Conservation (phyloP, 2,329 filamentous ascomycete genomes). For the Ophiocordyceps robertsii region DNA sequence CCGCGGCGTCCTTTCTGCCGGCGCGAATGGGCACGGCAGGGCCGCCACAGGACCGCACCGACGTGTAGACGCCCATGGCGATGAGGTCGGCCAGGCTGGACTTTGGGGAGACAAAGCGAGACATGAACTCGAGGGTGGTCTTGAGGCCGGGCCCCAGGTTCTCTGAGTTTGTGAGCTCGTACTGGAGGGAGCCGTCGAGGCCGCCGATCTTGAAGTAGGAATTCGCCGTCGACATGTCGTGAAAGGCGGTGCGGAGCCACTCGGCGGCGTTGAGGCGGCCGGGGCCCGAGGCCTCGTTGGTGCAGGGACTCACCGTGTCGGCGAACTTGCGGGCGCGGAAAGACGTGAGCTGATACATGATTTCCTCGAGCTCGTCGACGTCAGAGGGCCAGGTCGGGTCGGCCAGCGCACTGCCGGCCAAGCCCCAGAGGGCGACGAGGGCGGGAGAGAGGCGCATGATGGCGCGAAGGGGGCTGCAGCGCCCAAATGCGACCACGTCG, state of each 20-base stretch:
- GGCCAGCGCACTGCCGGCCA: slow-evolving; percentile 21
- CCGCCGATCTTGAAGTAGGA: slow-evolving; percentile 34
- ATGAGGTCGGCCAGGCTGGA: slow-evolving; percentile 44
- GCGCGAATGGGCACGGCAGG: slow-evolving; percentile 37
- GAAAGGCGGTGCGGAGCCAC: slow-evolving; percentile 48
- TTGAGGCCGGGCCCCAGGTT: slow-evolving; percentile 42
- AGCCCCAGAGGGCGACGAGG: slow-evolving; percentile 21
- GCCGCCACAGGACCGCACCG: slow-evolving; percentile 45
- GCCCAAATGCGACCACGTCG: neutral
- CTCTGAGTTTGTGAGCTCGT: slow-evolving; percentile 40
- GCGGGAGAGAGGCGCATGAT: slow-evolving; percentile 9
- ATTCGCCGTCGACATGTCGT: slow-evolving; percentile 46
- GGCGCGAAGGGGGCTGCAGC: neutral
- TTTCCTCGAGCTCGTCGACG: slow-evolving; percentile 49
- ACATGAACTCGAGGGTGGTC: slow-evolving; percentile 38
- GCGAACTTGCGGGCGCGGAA: slow-evolving; percentile 42
- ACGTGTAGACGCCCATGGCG: slow-evolving; percentile 42
- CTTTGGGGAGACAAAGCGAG: slow-evolving; percentile 35
- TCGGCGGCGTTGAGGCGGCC: slow-evolving; percentile 46
- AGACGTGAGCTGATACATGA: slow-evolving; percentile 45
- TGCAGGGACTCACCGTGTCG: slow-evolving; percentile 42
- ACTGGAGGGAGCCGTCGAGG: slow-evolving; percentile 46
- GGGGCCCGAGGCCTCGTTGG: slow-evolving; percentile 34
- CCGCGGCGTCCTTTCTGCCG: slow-evolving; percentile 40
- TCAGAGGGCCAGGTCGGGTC: slow-evolving; percentile 47